Evolutionary conservation across 2,329 filamentous ascomycete genomes (phyloP).

Genomic region (Calonectria montana): DNA sequence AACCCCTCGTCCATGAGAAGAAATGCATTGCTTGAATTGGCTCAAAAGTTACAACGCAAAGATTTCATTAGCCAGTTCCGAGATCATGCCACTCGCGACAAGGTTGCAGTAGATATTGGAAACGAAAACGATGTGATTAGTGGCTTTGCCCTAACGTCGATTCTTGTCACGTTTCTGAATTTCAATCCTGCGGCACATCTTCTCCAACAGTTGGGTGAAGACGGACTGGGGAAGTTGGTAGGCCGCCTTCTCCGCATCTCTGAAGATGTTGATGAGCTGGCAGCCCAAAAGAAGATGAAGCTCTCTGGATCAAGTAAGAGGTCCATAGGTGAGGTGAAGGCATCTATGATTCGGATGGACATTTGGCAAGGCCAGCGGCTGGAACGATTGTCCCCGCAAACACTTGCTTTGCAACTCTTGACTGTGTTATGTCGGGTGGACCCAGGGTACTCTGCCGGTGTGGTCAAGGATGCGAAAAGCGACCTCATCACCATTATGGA

Average conservation of each 20-base stretch:
- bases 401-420: constrained; percentile 72
- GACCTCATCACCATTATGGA: constrained; percentile 42
- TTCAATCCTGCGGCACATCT: constrained; percentile 71
- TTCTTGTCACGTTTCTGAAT: constrained; percentile 71
- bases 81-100: constrained; percentile 77
- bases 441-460: constrained; percentile 40
- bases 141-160: constrained; percentile 72
- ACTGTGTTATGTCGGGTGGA: constrained; percentile 55
- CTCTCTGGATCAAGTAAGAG: constrained; percentile 74
- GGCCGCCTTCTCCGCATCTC: constrained; percentile 63
- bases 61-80: constrained; percentile 77
- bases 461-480: constrained; percentile 44
- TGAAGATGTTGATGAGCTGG: constrained; percentile 69
- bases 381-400: constrained; percentile 68
- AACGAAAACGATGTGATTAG: constrained; percentile 70
- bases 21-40: constrained; percentile 69
- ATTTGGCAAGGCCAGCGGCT: constrained; percentile 70
- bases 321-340: constrained; percentile 66
- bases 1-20: constrained; percentile 64
- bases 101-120: constrained; percentile 72
- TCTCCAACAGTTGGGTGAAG: constrained; percentile 65
- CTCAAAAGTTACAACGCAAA: constrained; percentile 69
- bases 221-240: constrained; percentile 67
- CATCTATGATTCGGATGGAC: constrained; percentile 61
- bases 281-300: constrained; percentile 74